Evolutionary conservation across 2,329 filamentous ascomycete species (phyloP), one percentile per base, ranked within the genome.

Genomic region (Cryphonectria parasitica): DNA sequence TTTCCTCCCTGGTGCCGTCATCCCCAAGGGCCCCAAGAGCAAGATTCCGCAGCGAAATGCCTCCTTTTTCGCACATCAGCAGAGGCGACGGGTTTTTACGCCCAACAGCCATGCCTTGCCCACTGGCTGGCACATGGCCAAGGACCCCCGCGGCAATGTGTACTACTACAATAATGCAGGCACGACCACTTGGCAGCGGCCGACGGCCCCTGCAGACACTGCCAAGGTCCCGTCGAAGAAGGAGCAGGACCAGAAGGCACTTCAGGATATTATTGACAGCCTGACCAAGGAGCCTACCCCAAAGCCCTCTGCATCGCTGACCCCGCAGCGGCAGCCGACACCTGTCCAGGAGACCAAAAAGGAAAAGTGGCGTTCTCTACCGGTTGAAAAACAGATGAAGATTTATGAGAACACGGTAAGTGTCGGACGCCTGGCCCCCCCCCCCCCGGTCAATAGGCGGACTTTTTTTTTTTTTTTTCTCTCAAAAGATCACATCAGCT

Each of bases 381-480:
- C 91, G 1, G 79, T 90, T 75, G 95, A 98, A 74, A 98, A 98
- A 82, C 93, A 96, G 81, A 97, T 94, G 88, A 97, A 94, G 83
- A 86, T 97, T 2, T 98, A 98, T 77, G 95, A 98, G 80, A 95
- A 95, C 78, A 97, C 94, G 66, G 94, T 97, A 86, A 80, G 92
- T 84, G 36, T 39, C 36, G 36, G 36, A 39, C 39, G 22, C 45
- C 19, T 3, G 19, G 5, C 49, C 49, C 3, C 45, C 43, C 13
- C 19, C 45, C 45, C 49, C 22, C 49, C 49, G 8, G 49, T n/a
- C 49, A 10, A 19, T 45, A 28, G n/a, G 11, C n/a, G 52, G 4
- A 19, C 6, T 4, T 25, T 34, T 60, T n/a, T n/a, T n/a, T n/a
- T n/a, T n/a, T n/a, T n/a, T n/a, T n/a, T 25, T 15, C 11, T 28